Evolutionary conservation across 495 filamentous ascomycete species (phyloP).

Genomic region (Bombardia bombarda): DNA sequence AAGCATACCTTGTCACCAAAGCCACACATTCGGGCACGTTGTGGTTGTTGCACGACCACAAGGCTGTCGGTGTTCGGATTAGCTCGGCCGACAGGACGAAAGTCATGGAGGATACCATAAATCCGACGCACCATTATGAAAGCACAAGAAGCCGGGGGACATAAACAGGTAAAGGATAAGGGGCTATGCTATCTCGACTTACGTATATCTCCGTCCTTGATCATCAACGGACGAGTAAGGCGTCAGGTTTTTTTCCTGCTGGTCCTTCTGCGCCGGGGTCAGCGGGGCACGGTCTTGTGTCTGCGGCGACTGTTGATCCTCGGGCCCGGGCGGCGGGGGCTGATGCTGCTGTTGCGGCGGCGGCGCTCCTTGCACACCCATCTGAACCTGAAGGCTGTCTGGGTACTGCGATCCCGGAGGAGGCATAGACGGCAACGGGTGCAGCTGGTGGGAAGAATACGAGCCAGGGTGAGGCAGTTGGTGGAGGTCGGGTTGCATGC

Average conservation of each 20-base stretch:
- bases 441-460: constrained; percentile 13
- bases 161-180: neutral
- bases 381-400: constrained; percentile 16
- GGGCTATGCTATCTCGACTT: constrained; percentile 4
- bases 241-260: constrained; percentile 18
- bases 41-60: constrained; percentile 82
- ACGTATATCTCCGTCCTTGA: constrained; percentile 21
- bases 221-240: constrained; percentile 22
- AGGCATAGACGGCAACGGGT: constrained; percentile 23
- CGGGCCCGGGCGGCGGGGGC: constrained; percentile 12
- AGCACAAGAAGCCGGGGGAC: neutral
- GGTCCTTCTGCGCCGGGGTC: constrained; percentile 20
- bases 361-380: too few relatives aligned
- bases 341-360: too few relatives aligned
- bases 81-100: constrained; percentile 2
- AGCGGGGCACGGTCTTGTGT: constrained; percentile 16
- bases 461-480: constrained; percentile 7
- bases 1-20: constrained; percentile 87
- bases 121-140: neutral
- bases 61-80: constrained; percentile 44
- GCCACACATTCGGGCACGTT: constrained; percentile 95
- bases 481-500: constrained; percentile 14
- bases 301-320: constrained; percentile 9
- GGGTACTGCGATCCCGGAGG: constrained; percentile 17
- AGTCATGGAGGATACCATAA: neutral